A percentile compares a stretch with the other conserved stretches of the same genome.
phyloP scores from a whole-genome alignment of 306 rosid species.

The Prunus fruticosa region DNA sequence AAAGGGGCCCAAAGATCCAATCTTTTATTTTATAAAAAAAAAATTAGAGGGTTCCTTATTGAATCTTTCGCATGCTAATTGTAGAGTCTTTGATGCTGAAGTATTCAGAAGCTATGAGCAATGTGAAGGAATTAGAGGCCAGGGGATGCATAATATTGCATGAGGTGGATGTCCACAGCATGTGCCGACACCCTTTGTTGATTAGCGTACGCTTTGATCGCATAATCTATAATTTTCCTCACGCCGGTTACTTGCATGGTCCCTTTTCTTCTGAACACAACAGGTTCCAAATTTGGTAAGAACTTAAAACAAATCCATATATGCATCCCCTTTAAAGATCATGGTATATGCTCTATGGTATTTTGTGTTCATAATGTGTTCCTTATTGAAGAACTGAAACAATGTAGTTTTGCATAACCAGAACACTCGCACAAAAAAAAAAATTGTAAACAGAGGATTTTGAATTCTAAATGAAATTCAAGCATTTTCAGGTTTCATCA shows the following conservation, averaged over 20 bases:
- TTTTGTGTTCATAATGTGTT: not conserved
- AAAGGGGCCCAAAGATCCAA: not conserved
- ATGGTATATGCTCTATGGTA: not conserved
- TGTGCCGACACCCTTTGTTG: slow-evolving; percentile 2
- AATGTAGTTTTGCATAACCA: not conserved
- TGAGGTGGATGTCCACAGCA: not conserved
- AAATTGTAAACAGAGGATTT: too few relatives aligned
- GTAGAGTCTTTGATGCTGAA: not conserved
- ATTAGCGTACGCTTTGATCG: not conserved
- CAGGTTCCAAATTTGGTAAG: not conserved
- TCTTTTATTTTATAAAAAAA: too few relatives aligned
- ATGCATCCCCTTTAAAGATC: not conserved
- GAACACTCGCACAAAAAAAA: too few relatives aligned
- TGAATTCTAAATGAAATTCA: too few relatives aligned
- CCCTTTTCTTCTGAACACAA: not conserved
- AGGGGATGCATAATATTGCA: not conserved
- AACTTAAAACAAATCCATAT: not conserved
- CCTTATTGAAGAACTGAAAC: not conserved
- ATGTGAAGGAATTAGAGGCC: not conserved
- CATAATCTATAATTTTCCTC: slow-evolving; percentile 24
- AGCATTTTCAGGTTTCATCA: too few relatives aligned
- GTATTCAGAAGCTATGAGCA: not conserved
- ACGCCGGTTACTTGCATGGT: slow-evolving; percentile 18
- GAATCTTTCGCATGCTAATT: not conserved
- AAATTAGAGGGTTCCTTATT: not conserved